A percentile compares a stretch with the other conserved stretches of the same genome.
phyloP scores from a whole-genome alignment of 768 basidiomycete genomes.

The Strobilomyces echinocephalus region DNA sequence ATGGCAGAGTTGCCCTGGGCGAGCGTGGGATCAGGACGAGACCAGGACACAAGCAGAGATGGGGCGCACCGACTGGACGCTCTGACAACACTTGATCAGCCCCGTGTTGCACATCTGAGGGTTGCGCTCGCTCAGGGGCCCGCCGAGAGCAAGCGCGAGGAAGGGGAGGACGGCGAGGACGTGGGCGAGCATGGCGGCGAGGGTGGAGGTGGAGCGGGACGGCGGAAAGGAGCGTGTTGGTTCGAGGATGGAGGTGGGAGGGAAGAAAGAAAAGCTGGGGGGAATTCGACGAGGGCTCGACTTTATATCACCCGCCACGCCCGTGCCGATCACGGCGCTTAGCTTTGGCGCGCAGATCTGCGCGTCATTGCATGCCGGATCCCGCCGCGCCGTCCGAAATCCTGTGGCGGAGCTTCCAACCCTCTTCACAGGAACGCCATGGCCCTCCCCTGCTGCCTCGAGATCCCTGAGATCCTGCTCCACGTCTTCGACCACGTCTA shows the following conservation, averaged over 20 bases:
- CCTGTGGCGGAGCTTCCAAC: conserved; percentile 5
- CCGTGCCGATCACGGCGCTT: conserved; percentile 1
- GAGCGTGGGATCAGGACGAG: conserved; percentile 4
- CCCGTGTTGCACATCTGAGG: conserved; percentile 20
- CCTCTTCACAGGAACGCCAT: neutral
- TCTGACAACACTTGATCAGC: conserved; percentile 20
- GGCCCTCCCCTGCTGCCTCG: conserved; percentile 7
- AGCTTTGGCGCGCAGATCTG: neutral
- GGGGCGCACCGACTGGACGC: conserved; percentile 15
- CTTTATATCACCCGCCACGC: conserved; percentile 20
- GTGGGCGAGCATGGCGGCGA: conserved; percentile 13
- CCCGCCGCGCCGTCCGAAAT: neutral
- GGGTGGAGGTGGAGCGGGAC: conserved; percentile 4
- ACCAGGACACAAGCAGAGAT: neutral
- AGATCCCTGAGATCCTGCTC: conserved; percentile 16
- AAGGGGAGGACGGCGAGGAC: conserved; percentile 16
- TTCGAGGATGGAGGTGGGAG: conserved; percentile 3
- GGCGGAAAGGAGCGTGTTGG: conserved; percentile 23
- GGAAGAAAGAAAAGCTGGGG: conserved; percentile 4
- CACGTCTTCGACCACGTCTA: conserved; percentile 18
- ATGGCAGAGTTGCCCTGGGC: conserved; percentile 3
- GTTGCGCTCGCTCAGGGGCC: conserved; percentile 23
- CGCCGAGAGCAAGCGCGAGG: conserved; percentile 13
- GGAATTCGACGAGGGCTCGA: neutral
- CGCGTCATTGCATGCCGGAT: neutral